These are phyloP conservation scores for Penicillium hesseltinei DNA, from an alignment of 2,329 filamentous ascomycete genomes.

Conservation along the genomic window DNA sequence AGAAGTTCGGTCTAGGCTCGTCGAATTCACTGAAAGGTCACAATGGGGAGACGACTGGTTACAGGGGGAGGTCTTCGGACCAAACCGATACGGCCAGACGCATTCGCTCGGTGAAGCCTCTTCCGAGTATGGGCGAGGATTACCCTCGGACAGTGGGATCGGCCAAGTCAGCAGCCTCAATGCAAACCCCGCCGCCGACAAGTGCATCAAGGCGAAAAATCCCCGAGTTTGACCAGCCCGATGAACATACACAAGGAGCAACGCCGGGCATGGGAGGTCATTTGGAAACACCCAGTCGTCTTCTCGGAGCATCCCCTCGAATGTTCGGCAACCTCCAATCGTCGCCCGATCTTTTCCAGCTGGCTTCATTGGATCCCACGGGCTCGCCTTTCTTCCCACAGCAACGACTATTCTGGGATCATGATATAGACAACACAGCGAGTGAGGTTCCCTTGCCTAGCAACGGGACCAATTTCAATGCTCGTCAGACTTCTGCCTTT, in stretches of 20 bases:
- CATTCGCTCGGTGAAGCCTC: slow-evolving; percentile 30
- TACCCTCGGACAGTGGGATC: slow-evolving; percentile 36
- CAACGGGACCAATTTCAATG: slow-evolving; percentile 17
- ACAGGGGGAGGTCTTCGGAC: slow-evolving; percentile 24
- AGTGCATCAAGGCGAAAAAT: slow-evolving; percentile 54
- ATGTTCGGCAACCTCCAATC: slow-evolving; percentile 56
- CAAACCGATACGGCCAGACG: slow-evolving; percentile 37
- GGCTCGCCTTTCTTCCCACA: slow-evolving; percentile 59
- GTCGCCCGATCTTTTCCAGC: slow-evolving; percentile 57
- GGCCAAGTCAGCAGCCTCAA: slow-evolving; percentile 46
- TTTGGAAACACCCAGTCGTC: slow-evolving; percentile 47
- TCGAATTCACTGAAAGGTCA: slow-evolving; percentile 25
- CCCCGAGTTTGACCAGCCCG: slow-evolving; percentile 32
- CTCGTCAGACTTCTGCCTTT: slow-evolving; percentile 26
- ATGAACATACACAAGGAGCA: slow-evolving; percentile 21
- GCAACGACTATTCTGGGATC: slow-evolving; percentile 51
- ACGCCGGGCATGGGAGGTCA: slow-evolving; percentile 28
- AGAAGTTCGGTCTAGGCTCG: slow-evolving; percentile 39
- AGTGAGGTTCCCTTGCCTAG: slow-evolving; percentile 18
- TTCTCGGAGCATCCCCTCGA: slow-evolving; percentile 46
- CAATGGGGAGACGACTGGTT: slow-evolving; percentile 13
- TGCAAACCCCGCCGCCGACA: slow-evolving; percentile 63
- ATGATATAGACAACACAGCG: slow-evolving; percentile 31
- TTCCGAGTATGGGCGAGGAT: slow-evolving; percentile 29
- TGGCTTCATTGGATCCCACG: slow-evolving; percentile 51